Evolutionary conservation across 2,329 filamentous ascomycete species (phyloP).

Genomic region (Fusarium sterilihyphosum): DNA sequence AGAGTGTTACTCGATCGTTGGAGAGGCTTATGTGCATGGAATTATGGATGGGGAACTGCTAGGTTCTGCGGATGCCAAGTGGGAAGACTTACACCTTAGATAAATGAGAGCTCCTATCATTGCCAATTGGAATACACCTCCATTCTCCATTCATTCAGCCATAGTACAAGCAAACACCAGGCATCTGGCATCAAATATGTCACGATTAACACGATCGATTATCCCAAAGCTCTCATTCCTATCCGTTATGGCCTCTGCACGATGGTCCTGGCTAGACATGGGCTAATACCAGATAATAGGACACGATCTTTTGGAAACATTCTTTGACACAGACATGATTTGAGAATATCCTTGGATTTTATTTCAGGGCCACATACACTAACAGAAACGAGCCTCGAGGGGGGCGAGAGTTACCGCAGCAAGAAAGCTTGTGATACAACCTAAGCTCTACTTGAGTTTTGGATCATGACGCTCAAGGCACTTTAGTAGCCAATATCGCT

Average conservation of each 20-base stretch:
- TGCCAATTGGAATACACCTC: accelerated
- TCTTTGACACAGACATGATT: accelerated
- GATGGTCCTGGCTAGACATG: neutral
- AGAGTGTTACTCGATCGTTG: accelerated
- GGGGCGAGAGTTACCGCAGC: neutral
- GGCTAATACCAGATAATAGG: neutral
- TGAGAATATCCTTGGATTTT: neutral
- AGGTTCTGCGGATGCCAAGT: accelerated
- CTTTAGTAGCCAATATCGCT: accelerated
- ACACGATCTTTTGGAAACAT: accelerated
- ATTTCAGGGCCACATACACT: neutral
- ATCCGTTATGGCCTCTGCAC: accelerated
- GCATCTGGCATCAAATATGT: too few relatives aligned
- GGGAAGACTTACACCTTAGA: neutral
- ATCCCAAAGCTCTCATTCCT: too few relatives aligned
- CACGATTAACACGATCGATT: too few relatives aligned
- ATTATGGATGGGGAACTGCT: neutral
- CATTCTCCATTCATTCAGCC: too few relatives aligned
- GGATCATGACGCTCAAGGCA: neutral
- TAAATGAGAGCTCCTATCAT: neutral
- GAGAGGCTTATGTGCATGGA: neutral
- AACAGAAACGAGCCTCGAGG: neutral
- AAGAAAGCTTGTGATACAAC: accelerated
- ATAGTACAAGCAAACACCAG: too few relatives aligned
- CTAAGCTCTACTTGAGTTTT: accelerated